Evolutionary conservation across 306 rosid species (phyloP).

Genomic region (Pterocarpus santalinus): DNA sequence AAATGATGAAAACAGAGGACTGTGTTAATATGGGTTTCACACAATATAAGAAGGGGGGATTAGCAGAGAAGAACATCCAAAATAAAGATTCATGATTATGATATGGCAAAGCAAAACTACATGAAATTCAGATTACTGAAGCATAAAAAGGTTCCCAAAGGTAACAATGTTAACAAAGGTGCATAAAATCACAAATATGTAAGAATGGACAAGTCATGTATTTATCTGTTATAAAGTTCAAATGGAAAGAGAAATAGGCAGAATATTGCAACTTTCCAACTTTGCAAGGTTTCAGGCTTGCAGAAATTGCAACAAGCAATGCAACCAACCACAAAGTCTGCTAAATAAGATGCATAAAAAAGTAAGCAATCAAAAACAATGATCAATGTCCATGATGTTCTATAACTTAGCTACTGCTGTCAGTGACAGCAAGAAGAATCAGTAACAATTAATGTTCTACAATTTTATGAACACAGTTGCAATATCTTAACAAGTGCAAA

Average conservation of each 20-base stretch:
- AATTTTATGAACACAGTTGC: not conserved
- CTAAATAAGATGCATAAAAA: conserved; percentile 6
- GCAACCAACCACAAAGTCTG: not conserved
- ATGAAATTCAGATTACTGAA: not conserved
- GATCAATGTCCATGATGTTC: not conserved
- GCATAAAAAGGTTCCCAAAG: not conserved
- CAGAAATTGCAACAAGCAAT: conserved; percentile 2
- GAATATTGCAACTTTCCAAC: not conserved
- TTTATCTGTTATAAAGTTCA: conserved; percentile 4
- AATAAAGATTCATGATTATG: conserved; percentile 20
- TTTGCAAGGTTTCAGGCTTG: conserved; percentile 26
- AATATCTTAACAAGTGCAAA: conserved; percentile 16
- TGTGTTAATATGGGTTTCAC: not conserved
- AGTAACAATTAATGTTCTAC: not conserved
- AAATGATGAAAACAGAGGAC: conserved; percentile 23
- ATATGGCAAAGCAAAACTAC: not conserved
- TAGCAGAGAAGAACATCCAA: not conserved
- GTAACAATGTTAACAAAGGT: not conserved
- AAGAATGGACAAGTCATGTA: not conserved
- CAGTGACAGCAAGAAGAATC: not conserved
- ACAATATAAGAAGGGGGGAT: not conserved
- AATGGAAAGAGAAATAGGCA: not conserved
- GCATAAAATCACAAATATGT: conserved; percentile 11
- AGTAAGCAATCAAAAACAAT: conserved; percentile 4
- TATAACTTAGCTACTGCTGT: conserved; percentile 12